Base-by-base conservation (phyloP, 2,329 filamentous ascomycete genomes). In the Colletotrichum brevisporum region DNA sequence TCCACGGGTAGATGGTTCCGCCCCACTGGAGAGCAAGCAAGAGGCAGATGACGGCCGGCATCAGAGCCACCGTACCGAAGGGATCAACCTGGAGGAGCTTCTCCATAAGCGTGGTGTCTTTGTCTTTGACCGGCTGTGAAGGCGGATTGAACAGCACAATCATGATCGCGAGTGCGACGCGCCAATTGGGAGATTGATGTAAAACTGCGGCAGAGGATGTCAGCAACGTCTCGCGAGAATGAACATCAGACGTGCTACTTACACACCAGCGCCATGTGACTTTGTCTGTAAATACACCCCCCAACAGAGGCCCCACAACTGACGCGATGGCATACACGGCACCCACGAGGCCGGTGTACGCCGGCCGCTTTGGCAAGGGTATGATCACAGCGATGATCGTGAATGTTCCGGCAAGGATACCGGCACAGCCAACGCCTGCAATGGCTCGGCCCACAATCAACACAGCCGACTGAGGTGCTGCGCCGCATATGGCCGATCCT, bases 1-100 rank as follows among this genome's bases (percentile, higher is more conserved):
- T 73, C 80, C 80, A 82, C 0, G 74, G 41, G 51, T 80, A 79
- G 6, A 70, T 74, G 6, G 72, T 75, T 6, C 78, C 80, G 52
- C 80, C 80, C 82, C 82, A 85, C 62, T 84, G 82, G 12, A 85
- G 75, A 5, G 83, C 83, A 5, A 86, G 73, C 0, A 85, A 71
- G 5, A 85, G 78, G 68, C 82, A 85, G 51, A 84, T 73, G 6
- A 73, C 55, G 9, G 63, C 72, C 1, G 71, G 72, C 24, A 75
- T 59, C 24, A 76, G 67, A 4, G 55, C 50, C 4, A 72, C n/a
- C 2, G 67, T 75, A n/a, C 75, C 74, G 1, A 72, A 10, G 4
- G 65, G 69, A 55, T 76, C 73, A 12, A 76, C 54, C 43, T 76
- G 73, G 58, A 72, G 43, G 1, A 74, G 10, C 43, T 68, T 73